Base-by-base conservation (phyloP, 108 stramenopile species). In the Mayamaea pseudoterrestris region DNA sequence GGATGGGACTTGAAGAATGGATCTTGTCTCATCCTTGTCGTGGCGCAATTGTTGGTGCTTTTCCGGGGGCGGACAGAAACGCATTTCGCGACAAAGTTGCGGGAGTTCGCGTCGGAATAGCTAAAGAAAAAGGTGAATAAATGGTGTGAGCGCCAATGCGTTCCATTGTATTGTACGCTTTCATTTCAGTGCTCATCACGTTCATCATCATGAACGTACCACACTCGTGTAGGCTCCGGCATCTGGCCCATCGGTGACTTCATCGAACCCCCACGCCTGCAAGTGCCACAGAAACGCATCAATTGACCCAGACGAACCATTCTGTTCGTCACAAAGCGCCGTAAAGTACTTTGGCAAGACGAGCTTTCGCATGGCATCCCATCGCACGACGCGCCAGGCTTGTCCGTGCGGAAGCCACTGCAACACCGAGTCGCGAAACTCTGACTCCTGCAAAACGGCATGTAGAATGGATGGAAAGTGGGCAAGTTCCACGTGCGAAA, bases 191-290 rank as follows among this genome's bases (percentile, higher is more conserved):
- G 9, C 37, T 4, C 8, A 39, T 14, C 16, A 3, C 37, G 5
- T 18, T 39, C 3, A 8, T 8, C 37, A 47, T 14, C 8, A 44
- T 5, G 16, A 7, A 65, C 78, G 57, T 63, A 80, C 78, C 53
- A 53, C 50, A 47, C 76, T 60, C 14, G 41, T 32, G 44, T 70
- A 80, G 11, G 73, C 66, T 5, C 77, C 77, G 21, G 53, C 69
- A 60, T 73, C 69, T 11, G 68, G 26, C 7, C 78, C 78, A 44
- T 69, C 50, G 25, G 57, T 57, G 30, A 66, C 48, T 55, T 80
- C 78, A 25, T 69, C 58, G 44, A 80, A 80, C 35, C 78, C 78
- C 74, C 70, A 80, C 0, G 69, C 65, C 29, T 57, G 46, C 25
- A 76, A 18, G 27, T 76, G 59, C 50, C 50, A 60, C 50, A 80